Conservation (phyloP, 176 grass and related monocot genomes). For the Phyllostachys edulis region DNA sequence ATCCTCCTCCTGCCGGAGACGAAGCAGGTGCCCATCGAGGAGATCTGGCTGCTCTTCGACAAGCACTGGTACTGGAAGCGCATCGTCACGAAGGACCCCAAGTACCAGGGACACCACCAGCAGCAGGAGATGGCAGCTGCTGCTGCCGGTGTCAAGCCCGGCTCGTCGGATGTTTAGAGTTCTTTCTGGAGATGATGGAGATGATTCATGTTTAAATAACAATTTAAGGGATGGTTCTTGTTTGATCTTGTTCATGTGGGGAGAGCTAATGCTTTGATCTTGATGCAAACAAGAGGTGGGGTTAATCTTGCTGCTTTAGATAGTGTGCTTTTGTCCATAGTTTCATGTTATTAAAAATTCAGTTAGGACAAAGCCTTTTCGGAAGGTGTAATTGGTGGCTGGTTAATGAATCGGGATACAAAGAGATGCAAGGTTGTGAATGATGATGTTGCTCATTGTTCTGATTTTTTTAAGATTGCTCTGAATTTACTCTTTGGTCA, state of each 20-base stretch:
- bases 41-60: slow-evolving; percentile 86
- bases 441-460: not conserved
- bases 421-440: not conserved
- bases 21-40: slow-evolving; percentile 97
- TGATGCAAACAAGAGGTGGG: not conserved
- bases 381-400: not conserved
- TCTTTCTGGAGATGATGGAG: not conserved
- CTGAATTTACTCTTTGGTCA: not conserved
- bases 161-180: not conserved
- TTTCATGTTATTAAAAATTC: too few species aligned
- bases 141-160: not conserved
- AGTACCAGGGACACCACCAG: slow-evolving; percentile 32
- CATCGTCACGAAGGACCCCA: slow-evolving; percentile 57
- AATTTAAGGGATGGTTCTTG: not conserved
- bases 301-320: too few species aligned
- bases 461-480: not conserved
- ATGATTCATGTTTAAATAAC: slow-evolving; percentile 18
- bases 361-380: not conserved
- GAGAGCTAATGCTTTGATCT: not conserved
- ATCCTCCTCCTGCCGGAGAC: slow-evolving; percentile 89
- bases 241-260: not conserved
- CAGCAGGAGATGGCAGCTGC: slow-evolving; percentile 5
- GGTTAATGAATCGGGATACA: not conserved
- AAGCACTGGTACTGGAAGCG: slow-evolving; percentile 97
- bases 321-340: too few species aligned